Percentiles rank a stretch among this genome's conserved stretches.
Evolutionary conservation across 805 yeast species (phyloP).

Genomic region (Metschnikowia henanensis): DNA sequence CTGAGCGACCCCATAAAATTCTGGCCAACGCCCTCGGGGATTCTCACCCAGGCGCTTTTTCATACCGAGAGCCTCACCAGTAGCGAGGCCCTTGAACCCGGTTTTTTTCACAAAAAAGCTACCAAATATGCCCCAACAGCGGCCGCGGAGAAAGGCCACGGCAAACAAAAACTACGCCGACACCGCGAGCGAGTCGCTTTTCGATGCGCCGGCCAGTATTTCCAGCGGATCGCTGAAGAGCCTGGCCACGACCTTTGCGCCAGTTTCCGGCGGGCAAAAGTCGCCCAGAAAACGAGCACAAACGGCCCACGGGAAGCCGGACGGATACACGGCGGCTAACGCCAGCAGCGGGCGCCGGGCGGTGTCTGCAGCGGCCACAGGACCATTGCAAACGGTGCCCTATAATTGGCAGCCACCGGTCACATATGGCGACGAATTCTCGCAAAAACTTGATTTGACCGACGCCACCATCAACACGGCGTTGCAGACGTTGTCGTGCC

Average conservation of each 20-base stretch:
- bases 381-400: constrained; percentile 9
- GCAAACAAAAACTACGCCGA: constrained; percentile 21
- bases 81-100: background rate
- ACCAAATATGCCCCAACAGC: constrained; percentile 13
- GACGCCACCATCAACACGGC: constrained; percentile 43
- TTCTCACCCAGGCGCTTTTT: background rate
- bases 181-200: constrained; percentile 14
- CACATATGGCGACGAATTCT: constrained; percentile 38
- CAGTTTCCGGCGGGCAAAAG: background rate
- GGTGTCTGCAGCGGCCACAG: background rate
- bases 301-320: background rate
- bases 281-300: constrained; percentile 2
- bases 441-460: constrained; percentile 40
- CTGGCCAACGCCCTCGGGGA: too few relatives aligned
- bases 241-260: constrained; percentile 1
- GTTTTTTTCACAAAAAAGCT: background rate
- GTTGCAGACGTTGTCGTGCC: constrained; percentile 39
- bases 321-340: background rate
- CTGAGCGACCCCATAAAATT: too few relatives aligned
- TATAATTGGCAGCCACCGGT: constrained; percentile 53
- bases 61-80: background rate
- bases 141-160: constrained; percentile 22
- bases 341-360: background rate
- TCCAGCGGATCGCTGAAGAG: constrained; percentile 2
- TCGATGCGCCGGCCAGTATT: constrained; percentile 9